Evolutionary conservation across 768 basidiomycete genomes (phyloP), one percentile per base, ranked within the genome.

Genomic region (Crepidotus variabilis): DNA sequence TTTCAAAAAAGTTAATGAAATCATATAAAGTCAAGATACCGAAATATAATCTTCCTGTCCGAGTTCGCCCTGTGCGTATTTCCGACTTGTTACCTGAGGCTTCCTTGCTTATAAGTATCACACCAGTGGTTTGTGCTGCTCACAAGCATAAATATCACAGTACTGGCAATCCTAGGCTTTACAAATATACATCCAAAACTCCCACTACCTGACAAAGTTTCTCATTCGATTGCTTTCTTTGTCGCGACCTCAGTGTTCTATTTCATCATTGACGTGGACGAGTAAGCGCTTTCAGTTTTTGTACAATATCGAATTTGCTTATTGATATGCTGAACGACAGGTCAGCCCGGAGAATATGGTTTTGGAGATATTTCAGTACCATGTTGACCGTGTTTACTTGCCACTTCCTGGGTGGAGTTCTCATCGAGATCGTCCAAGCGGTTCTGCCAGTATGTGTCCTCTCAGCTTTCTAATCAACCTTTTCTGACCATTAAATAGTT

Each of bases 261-360:
- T 71, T 93, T 92, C 65, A 90, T 93, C 48, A 79, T 91, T 33
- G 92, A 94, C 63, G 85, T 92, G 8, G 92, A 94, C 57, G 92
- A 94, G 91, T 94, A 62, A 68, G 88, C 73, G 24, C 43, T 48
- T 13, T 2, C 8, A 24, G 24, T 32, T 21, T 33, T 59, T 6
- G 46, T 22, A 35, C 11, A 11, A 2, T 20, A 51, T 20, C 20
- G 21, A 16, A 1, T 32, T 46, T 53, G 4, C 23, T 45, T 61
- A 9, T 58, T 55, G 20, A 28, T 43, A 18, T 36, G 28, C 33
- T 13, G 4, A 43, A n/a, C 33, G 23, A 35, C 49, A 94, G 92
- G 67, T 86, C 86, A 52, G 85, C 86, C 6, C 75, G 91, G 57
- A 78, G 91, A 59, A 80, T 93, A 69, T 94, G 92, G 91, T 87